Evolutionary conservation across 768 basidiomycete genomes (phyloP).

Genomic region (Phanerodontia chrysosporium): DNA sequence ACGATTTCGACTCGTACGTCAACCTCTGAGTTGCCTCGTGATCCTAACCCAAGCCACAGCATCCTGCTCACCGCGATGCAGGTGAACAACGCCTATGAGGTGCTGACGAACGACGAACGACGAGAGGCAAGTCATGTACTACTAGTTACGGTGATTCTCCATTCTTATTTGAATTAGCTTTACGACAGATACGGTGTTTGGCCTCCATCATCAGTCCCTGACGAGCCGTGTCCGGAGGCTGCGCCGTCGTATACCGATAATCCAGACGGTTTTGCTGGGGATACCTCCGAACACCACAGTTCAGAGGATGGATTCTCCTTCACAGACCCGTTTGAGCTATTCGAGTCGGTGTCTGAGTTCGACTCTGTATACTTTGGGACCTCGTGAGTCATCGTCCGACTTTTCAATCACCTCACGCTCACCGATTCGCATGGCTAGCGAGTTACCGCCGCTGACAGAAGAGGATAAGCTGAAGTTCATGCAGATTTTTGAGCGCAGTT

Average conservation of each 20-base stretch:
- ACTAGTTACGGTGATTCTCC: neutral
- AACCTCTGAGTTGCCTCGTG: constrained; percentile 17
- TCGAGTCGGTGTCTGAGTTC: too few relatives aligned
- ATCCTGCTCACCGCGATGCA: too few relatives aligned
- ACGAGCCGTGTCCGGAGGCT: constrained; percentile 5
- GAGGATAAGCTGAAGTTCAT: constrained; percentile 52
- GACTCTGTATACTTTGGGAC: too few relatives aligned
- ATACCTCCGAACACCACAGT: constrained; percentile 15
- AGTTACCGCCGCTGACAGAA: too few relatives aligned
- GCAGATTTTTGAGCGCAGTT: constrained; percentile 45
- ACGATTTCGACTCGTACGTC: constrained; percentile 38
- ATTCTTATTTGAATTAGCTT: constrained; percentile 30
- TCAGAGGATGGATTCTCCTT: constrained; percentile 47
- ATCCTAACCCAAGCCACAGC: too few relatives aligned
- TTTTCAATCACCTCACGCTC: too few relatives aligned
- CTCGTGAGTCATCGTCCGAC: too few relatives aligned
- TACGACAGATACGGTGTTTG: constrained; percentile 73
- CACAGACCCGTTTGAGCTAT: constrained; percentile 72
- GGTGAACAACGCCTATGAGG: constrained; percentile 78
- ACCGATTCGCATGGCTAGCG: too few relatives aligned
- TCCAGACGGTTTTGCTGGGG: too few relatives aligned
- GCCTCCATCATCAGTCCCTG: constrained; percentile 50
- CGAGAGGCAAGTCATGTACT: constrained; percentile 39
- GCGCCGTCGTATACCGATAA: too few relatives aligned
- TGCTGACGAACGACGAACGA: constrained; percentile 57